Conservation (phyloP, 495 filamentous ascomycete genomes). For the Wilcoxina mikolae region DNA sequence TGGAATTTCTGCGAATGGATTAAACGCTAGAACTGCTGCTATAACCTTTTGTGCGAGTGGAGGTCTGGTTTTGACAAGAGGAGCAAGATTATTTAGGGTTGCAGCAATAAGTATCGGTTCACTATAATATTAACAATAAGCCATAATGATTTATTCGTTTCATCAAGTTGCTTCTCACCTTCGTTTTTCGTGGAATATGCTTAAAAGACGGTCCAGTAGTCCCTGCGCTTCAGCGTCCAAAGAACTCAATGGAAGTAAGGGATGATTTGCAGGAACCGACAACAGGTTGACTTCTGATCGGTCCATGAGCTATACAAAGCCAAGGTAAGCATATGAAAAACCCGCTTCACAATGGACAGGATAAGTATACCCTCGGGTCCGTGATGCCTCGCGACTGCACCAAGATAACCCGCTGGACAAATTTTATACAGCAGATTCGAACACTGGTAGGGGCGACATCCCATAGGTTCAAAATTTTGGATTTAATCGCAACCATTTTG, state of each 20-base stretch:
- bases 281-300: constrained; percentile 75
- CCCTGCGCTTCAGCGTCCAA: constrained; percentile 86
- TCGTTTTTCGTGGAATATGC: constrained; percentile 67
- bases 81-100: constrained; percentile 72
- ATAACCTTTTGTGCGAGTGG: constrained; percentile 72
- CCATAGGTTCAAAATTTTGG: constrained; percentile 74
- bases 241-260: constrained; percentile 56
- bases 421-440: constrained; percentile 90
- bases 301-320: constrained; percentile 48
- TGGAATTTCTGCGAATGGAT: constrained; percentile 64
- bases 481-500: constrained; percentile 75
- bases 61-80: constrained; percentile 64
- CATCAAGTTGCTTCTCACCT: constrained; percentile 43
- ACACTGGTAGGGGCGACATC: constrained; percentile 63
- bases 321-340: constrained; percentile 1
- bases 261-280: constrained; percentile 70
- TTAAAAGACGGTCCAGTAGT: constrained; percentile 76
- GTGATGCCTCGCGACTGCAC: constrained; percentile 75
- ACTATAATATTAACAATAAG: constrained; percentile 33
- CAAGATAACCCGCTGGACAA: constrained; percentile 81
- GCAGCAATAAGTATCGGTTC: constrained; percentile 83
- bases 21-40: constrained; percentile 74
- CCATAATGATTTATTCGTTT: constrained; percentile 15
- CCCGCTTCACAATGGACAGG: background rate
- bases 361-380: constrained; percentile 58